Conservation (phyloP, 2,329 filamentous ascomycete genomes). For the Ascomycota sp. region DNA sequence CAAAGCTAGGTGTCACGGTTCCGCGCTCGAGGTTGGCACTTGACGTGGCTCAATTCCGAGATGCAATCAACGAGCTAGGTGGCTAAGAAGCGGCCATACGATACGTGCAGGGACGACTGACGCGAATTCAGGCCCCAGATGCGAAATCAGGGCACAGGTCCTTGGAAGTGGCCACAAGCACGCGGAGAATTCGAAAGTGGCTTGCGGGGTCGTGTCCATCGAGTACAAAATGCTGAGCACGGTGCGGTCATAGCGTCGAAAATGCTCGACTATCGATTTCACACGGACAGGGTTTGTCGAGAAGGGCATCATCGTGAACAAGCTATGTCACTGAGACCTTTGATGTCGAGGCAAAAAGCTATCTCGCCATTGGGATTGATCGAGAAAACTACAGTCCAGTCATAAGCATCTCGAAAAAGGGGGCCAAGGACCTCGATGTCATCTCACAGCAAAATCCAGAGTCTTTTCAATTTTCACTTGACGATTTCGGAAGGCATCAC, state of each 20-base stretch:
- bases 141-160: conserved; percentile 10
- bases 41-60: conserved; percentile 5
- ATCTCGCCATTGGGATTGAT: no score
- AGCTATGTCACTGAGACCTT: conserved; percentile 17
- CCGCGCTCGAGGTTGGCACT: conserved; percentile 6
- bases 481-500: conserved; percentile 12
- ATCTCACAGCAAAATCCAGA: no score
- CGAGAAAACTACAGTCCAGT: no score
- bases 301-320: conserved; percentile 5
- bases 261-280: conserved; percentile 4
- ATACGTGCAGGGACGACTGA: neutral
- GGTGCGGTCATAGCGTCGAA: conserved; percentile 5
- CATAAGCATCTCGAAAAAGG: no score
- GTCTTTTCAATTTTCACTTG: no score
- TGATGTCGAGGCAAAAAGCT: no score
- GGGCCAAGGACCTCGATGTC: no score
- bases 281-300: no score
- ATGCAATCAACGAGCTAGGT: conserved; percentile 8
- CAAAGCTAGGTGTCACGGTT: conserved; percentile 8
- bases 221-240: conserved; percentile 3
- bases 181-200: conserved; percentile 3
- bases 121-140: conserved; percentile 5
- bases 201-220: conserved; percentile 2
- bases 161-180: conserved; percentile 3
- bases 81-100: no score